Percentiles rank a stretch among this genome's conserved stretches.
Conservation (phyloP, 202 grass and related monocot species). For the Panicum virgatum region DNA sequence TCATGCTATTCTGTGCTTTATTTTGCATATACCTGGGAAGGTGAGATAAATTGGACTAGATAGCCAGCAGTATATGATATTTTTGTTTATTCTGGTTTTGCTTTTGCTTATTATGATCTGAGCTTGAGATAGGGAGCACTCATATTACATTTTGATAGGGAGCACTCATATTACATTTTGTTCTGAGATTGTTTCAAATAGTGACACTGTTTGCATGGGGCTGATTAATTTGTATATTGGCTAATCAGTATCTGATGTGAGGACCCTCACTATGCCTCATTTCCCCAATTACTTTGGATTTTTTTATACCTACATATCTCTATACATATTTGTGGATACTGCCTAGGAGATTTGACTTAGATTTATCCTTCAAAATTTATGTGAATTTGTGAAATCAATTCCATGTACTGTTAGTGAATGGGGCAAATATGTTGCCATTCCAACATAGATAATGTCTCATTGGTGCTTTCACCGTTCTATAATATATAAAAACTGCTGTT, state of each 20-base stretch:
- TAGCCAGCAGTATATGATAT: not conserved
- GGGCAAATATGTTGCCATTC: not conserved
- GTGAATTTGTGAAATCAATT: not conserved
- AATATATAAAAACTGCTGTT: not conserved
- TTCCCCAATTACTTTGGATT: not conserved
- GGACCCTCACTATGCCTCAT: not conserved
- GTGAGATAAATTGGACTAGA: not conserved
- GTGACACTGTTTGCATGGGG: not conserved
- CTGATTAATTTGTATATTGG: conserved; percentile 20
- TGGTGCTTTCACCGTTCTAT: not conserved
- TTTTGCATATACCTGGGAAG: not conserved
- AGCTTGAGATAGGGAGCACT: not conserved
- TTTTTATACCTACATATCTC: not conserved
- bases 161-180: not conserved
- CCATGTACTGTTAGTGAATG: not conserved
- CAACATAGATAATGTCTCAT: not conserved
- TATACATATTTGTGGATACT: conserved; percentile 18
- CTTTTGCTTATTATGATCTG: not conserved
- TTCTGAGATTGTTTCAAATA: conserved; percentile 10
- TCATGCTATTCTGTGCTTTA: not conserved
- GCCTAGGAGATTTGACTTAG: not conserved
- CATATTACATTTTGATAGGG: too few species aligned
- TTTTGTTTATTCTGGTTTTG: not conserved
- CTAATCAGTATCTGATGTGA: not conserved
- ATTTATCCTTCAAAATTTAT: not conserved